These are phyloP conservation scores for Trichoderma hamatum DNA, from an alignment of 2,329 filamentous ascomycete species.

Conservation along the genomic window DNA sequence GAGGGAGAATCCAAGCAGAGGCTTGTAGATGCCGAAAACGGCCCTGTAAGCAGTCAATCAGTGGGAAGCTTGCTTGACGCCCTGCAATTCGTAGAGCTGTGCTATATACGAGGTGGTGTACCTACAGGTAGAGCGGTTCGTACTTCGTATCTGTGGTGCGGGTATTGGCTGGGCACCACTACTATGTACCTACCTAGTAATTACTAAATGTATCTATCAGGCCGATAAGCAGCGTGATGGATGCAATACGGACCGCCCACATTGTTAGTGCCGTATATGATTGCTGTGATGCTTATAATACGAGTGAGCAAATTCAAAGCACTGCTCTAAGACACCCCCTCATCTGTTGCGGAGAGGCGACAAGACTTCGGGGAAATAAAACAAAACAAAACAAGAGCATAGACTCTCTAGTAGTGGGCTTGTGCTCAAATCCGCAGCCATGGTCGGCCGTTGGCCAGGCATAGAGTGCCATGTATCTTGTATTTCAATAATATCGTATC, in stretches of 20 bases:
- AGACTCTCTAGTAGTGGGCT: not conserved
- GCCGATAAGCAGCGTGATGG: not conserved
- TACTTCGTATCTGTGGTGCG: not conserved
- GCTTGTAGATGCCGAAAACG: not conserved
- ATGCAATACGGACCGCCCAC: not conserved
- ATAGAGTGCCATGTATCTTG: not conserved
- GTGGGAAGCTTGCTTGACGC: not conserved
- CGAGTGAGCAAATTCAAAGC: not conserved
- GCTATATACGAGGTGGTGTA: not conserved
- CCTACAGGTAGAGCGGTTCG: not conserved
- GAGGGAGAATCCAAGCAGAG: not conserved
- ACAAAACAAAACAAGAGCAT: not conserved
- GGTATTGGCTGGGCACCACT: not conserved
- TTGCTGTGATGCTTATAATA: not conserved
- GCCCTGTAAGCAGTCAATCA: slow-evolving; percentile 3
- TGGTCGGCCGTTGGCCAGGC: not conserved
- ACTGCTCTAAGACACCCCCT: not conserved
- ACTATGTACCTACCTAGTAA: no score
- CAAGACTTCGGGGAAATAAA: not conserved
- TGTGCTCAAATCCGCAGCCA: not conserved
- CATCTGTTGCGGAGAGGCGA: not conserved
- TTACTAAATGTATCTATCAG: not conserved
- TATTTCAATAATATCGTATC: not conserved
- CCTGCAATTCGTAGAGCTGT: not conserved
- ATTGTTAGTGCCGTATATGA: not conserved